Evolutionary conservation across 495 filamentous ascomycete species (phyloP).

Genomic region (Xylaria grammica): DNA sequence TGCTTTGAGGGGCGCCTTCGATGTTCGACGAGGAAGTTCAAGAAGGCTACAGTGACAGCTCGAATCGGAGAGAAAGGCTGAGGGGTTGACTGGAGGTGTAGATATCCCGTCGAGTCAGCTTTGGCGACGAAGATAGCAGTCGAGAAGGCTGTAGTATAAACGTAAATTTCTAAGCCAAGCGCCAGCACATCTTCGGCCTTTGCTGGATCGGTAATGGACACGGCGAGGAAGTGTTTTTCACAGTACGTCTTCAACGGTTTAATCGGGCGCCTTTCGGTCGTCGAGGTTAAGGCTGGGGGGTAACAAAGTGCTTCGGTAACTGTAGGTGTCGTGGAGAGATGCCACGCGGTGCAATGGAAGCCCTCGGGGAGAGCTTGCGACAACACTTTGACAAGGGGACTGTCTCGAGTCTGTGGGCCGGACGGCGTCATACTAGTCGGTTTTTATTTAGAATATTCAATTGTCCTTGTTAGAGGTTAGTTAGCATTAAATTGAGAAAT

Average conservation of each 20-base stretch:
- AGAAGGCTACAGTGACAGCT: constrained; percentile 73
- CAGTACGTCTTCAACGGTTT: constrained; percentile 69
- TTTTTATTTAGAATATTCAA: constrained; percentile 2
- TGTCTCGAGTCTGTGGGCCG: neutral
- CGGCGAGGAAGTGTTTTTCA: constrained; percentile 84
- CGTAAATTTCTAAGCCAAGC: constrained; percentile 62
- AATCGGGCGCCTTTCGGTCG: constrained; percentile 26
- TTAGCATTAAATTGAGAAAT: neutral
- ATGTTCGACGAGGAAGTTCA: constrained; percentile 72
- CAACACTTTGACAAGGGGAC: constrained; percentile 57
- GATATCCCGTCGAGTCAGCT: constrained; percentile 91
- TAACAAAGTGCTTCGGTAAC: constrained; percentile 74
- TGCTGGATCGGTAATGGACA: constrained; percentile 60
- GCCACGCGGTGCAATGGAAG: constrained; percentile 74
- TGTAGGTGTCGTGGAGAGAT: constrained; percentile 85
- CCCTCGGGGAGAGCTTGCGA: constrained; percentile 73
- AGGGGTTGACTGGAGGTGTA: constrained; percentile 67
- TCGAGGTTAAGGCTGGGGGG: constrained; percentile 69
- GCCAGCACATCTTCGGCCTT: constrained; percentile 42
- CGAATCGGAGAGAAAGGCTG: constrained; percentile 72
- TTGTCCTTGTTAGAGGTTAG: neutral
- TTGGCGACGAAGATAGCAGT: constrained; percentile 95
- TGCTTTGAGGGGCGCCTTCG: constrained; percentile 70
- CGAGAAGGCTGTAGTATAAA: constrained; percentile 75
- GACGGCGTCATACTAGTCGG: constrained; percentile 27